Base-by-base conservation (phyloP, 345 rosid species). In the Melaleuca alternifolia region DNA sequence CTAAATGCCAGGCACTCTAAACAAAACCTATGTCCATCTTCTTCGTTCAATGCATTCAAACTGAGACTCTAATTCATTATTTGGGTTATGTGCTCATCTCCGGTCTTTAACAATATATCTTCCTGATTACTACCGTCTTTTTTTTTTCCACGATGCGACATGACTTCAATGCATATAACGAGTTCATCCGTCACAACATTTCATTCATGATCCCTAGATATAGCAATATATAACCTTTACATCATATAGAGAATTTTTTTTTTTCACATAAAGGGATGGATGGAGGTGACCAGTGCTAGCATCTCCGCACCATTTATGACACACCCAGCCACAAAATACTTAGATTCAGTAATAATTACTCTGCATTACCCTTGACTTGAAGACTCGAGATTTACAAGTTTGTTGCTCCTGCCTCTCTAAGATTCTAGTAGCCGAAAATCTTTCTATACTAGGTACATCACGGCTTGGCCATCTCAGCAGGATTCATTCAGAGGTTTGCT, bases 341-440 rank as follows among this genome's bases (percentile, higher is more conserved):
- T 13, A 12, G 18, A 2, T n/a, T 1, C 13, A 59, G 18, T 2
- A 16, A n/a, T 0, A 59, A n/a, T n/a, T n/a, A 59, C 12, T 59
- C 37, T 0, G 0, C 2, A 6, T 13, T 59, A 59, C n/a, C 18
- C 9, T 2, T 12, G 4, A 59, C 5, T n/a, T 9, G 0, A 59
- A 59, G 13, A 8, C 18, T 33, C 7, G n/a, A n/a, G 13, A n/a
- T 59, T n/a, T 59, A 30, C 44, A 3, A 62, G 44, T 16, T 62
- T 10, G 18, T 30, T 21, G 14, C 0, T 11, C 18, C 18, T 3
- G 20, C 21, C 6, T 44, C 44, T 30, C 44, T 15, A 15, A 62
- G 44, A 15, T 65, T 65, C 24, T 65, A 16, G 24, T 0, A 16
- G 0, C 1, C 2, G 0, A 23, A 65, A 33, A 65, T 65, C 46